Conservation (phyloP, 306 rosid species). For the Trifolium subterraneum region DNA sequence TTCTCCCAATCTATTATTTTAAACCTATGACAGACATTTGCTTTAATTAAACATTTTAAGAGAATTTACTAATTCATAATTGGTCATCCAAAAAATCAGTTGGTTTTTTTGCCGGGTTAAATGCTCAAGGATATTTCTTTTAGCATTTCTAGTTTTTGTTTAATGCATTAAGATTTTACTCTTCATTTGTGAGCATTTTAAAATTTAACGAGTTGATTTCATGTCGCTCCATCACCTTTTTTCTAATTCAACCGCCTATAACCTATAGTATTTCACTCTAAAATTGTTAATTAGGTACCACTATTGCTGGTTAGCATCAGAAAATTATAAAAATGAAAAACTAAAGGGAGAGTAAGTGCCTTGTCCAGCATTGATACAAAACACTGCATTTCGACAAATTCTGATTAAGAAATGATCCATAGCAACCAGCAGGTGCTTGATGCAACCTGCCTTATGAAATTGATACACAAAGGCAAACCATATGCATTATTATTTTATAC, state of each 20-base stretch:
- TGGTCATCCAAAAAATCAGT: constrained; percentile 3
- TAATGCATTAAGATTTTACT: not conserved
- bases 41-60: constrained; percentile 18
- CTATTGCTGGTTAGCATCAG: not conserved
- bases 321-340: not conserved
- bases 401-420: not conserved
- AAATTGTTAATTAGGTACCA: not conserved
- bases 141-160: constrained; percentile 11
- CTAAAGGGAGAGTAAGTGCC: constrained; percentile 32
- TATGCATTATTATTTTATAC: constrained; percentile 4
- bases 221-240: not conserved
- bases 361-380: constrained; percentile 2
- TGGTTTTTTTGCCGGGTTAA: constrained; percentile 1
- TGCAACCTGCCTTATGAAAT: constrained; percentile 21
- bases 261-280: not conserved
- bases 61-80: not conserved
- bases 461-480: constrained; percentile 4
- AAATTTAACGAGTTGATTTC: not conserved
- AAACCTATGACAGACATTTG: not conserved
- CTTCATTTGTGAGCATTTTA: not conserved
- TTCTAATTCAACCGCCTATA: not conserved
- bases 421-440: constrained; percentile 7
- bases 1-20: not conserved
- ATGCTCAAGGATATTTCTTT: constrained; percentile 16
- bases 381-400: constrained; percentile 8